A percentile compares a stretch with the other conserved stretches of the same genome.
Evolutionary conservation across 148 eudicot species (phyloP).

Genomic region (Rhododendron ferrugineum): DNA sequence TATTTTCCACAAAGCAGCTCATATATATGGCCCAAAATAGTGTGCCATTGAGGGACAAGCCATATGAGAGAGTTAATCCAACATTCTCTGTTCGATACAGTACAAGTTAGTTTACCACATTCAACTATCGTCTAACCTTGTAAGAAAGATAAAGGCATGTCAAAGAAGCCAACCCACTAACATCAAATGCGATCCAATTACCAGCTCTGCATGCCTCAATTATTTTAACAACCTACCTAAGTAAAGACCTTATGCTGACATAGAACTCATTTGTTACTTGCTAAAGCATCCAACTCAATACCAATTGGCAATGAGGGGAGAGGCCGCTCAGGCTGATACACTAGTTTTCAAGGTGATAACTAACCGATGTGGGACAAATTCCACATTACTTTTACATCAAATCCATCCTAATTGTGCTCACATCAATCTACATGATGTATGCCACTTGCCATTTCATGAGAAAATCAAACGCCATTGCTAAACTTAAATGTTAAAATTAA

Average conservation of each 20-base stretch:
- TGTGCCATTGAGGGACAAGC: slow-evolving; percentile 73
- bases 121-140: background rate
- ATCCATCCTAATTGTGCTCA: background rate
- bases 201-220: background rate
- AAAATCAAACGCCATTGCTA: background rate
- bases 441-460: background rate
- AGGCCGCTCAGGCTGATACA: no score
- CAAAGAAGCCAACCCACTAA: background rate
- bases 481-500: background rate
- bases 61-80: slow-evolving; percentile 86
- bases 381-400: background rate
- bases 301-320: no score
- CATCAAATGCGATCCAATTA: background rate
- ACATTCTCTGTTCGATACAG: slow-evolving; percentile 56
- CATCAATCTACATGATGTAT: background rate
- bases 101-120: slow-evolving; percentile 4
- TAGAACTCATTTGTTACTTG: background rate
- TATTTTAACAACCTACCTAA: background rate
- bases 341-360: no score
- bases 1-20: slow-evolving; percentile 88
- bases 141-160: background rate
- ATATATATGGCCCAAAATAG: slow-evolving; percentile 57
- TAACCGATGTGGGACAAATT: no score
- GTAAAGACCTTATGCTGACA: background rate
- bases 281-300: no score